Conservation (phyloP, 2,329 filamentous ascomycete genomes). For the Fusarium sp. region DNA sequence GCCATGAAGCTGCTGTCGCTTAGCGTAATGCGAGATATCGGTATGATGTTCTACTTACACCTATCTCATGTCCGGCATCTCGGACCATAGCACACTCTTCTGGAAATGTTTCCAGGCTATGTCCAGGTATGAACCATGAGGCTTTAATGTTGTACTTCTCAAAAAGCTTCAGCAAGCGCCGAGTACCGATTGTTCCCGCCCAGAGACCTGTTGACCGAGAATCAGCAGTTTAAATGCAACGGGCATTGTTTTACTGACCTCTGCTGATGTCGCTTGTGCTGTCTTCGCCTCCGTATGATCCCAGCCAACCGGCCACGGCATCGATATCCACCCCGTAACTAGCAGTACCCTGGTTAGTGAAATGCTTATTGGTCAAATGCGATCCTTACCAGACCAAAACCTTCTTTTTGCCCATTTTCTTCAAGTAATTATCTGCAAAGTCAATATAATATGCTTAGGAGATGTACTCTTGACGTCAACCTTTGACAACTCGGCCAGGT, state of each 20-base stretch:
- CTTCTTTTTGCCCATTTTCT: slow-evolving; percentile 2
- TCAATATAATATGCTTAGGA: not conserved
- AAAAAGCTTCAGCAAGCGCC: slow-evolving; percentile 75
- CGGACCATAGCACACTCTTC: slow-evolving; percentile 58
- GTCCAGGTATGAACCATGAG: slow-evolving; percentile 62
- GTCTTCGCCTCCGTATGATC: slow-evolving; percentile 79
- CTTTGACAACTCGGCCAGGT: not conserved
- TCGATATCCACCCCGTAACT: slow-evolving; percentile 80
- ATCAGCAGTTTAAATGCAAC: accelerated
- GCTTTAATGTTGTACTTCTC: slow-evolving; percentile 78
- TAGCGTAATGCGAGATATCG: not conserved
- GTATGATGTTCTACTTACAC: slow-evolving; percentile 60
- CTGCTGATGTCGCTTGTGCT: slow-evolving; percentile 78
- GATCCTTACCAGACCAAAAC: slow-evolving; percentile 7
- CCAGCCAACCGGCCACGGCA: slow-evolving; percentile 81
- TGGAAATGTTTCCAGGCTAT: slow-evolving; percentile 61
- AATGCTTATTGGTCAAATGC: not conserved
- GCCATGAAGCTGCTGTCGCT: slow-evolving; percentile 62
- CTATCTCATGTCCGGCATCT: slow-evolving; percentile 60
- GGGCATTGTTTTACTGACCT: slow-evolving; percentile 53
- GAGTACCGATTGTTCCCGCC: slow-evolving; percentile 73
- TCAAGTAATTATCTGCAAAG: not conserved
- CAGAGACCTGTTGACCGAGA: not conserved
- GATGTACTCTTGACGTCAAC: not conserved
- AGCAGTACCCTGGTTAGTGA: slow-evolving; percentile 29